These are phyloP conservation scores for Penicillium alfredii DNA, from an alignment of 495 filamentous ascomycete species.

Conservation along the genomic window DNA sequence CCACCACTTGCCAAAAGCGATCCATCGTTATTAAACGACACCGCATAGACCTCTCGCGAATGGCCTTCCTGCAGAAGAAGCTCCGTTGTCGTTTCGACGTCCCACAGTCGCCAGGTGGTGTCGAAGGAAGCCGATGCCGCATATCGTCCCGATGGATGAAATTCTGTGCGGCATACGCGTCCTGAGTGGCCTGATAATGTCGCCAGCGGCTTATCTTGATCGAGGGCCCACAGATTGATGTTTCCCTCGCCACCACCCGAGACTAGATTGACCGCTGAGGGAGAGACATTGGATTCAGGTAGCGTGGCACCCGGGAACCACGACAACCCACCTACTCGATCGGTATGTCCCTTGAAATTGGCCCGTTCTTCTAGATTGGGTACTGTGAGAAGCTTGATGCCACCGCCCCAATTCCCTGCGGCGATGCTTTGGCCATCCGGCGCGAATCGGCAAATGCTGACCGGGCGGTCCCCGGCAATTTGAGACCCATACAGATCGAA, in stretches of 20 bases:
- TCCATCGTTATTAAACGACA: constrained; percentile 85
- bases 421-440: constrained; percentile 80
- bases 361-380: constrained; percentile 72
- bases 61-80: constrained; percentile 92
- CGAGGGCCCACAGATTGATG: constrained; percentile 85
- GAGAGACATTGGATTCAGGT: constrained; percentile 58
- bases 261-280: constrained; percentile 74
- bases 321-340: constrained; percentile 79
- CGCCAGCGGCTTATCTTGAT: constrained; percentile 71
- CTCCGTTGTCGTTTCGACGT: constrained; percentile 77
- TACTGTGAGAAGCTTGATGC: constrained; percentile 76
- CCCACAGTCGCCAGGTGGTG: constrained; percentile 97
- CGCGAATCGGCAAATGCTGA: constrained; percentile 85
- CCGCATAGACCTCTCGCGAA: constrained; percentile 81
- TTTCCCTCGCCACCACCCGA: constrained; percentile 88
- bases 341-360: constrained; percentile 73
- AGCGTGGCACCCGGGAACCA: constrained; percentile 87
- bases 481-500: constrained; percentile 92
- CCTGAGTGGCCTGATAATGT: constrained; percentile 82
- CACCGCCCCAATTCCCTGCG: constrained; percentile 85
- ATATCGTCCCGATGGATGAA: constrained; percentile 87
- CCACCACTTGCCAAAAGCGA: constrained; percentile 86
- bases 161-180: constrained; percentile 85
- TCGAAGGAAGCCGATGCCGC: constrained; percentile 92
- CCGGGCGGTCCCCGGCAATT: constrained; percentile 81